Evolutionary conservation across 2,329 filamentous ascomycete species (phyloP), one percentile per base, ranked within the genome.

Genomic region (Paraphaeosphaeria minitans): DNA sequence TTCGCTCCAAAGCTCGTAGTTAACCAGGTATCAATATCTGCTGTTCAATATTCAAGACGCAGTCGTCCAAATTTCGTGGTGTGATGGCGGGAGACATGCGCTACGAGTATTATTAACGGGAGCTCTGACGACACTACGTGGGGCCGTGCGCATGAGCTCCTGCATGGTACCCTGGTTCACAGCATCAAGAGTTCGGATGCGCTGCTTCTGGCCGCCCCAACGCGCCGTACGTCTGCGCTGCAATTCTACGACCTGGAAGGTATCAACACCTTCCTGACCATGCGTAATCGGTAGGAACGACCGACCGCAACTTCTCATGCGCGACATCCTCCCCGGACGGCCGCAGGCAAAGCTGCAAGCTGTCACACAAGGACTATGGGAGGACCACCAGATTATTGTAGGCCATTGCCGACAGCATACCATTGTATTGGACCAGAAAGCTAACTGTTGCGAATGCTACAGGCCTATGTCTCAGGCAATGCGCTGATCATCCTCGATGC

Each of bases 401-500:
- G 80, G 86, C 62, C 53, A 52, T 41, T 60, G 35, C 54, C 45
- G 61, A 51, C 22, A 37, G 24, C 46, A 19, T 24, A 35, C n/a
- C 33, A 37, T 13, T 14, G 14, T 29, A 16, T 21, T 39, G 24
- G 56, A 56, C 52, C 33, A 52, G 39, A 47, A 27, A 53, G 55
- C 65, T 67, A 57, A 68, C 55, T 21, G 29, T 29, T 4, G 19
- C 29, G n/a, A n/a, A n/a, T 5, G 16, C 9, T 4, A 8, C 61
- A 96, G 92, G 87, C 87, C 53, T 99, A 98, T 79, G 90, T 97
- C 65, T 95, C 91, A 60, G 94, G 94, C 70, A 91, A 89, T 77
- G 92, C 92, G 61, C 86, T 98, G 64, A 87, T 95, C 54, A 89
- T 99, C 69, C 87, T 98, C 66, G 85, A 87, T 71, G 89, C 87